Base-by-base conservation (phyloP, 2,329 filamentous ascomycete species). In the Metarhizium rileyi region DNA sequence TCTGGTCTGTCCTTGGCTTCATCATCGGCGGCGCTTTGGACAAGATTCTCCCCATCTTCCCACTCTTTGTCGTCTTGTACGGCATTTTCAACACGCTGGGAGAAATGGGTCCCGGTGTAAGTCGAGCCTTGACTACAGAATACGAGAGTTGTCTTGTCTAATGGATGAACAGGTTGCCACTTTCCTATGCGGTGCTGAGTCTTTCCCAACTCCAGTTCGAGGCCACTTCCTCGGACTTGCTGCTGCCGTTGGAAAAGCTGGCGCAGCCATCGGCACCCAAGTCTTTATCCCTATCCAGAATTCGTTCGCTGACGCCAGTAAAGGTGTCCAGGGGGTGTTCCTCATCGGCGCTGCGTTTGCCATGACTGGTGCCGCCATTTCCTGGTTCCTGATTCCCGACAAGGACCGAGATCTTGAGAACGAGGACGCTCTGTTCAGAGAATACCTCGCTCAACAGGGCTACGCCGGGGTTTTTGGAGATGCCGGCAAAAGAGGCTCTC, bases 51-150 rank as follows among this genome's bases (percentile, higher is more conserved):
- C 65, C 64, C 27, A 68, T 74, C 26, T 61, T 77, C 3, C 72
- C 75, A 0, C 63, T 75, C 0, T 77, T 77, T 53, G 66, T 77
- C 9, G 64, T 76, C 4, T 66, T 77, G 33, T 77, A 77, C 51
- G 75, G 73, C 1, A 61, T 77, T 2, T 71, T 77, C 61, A 71
- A 74, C 41, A 47, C 54, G 0, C 44, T 58, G 3, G 54, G 51
- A 8, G 55, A 57, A 10, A 56, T 58, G 52, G 57, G 69, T 61
- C 22, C 72, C 64, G 22, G 70, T 70, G 16, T 73, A 75, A 23
- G 61, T 76, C n/a, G 70, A 72, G 0, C 71, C 12, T 28, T n/a
- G n/a, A 27, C 10, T n/a, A 5, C 1, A 9, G 8, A 22, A 40
- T 20, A 20, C 14, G 12, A 22, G 3, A 12, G 7, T 8, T 9